Evolutionary conservation across 768 basidiomycete genomes (phyloP).

Genomic region (Podaxis sp.): DNA sequence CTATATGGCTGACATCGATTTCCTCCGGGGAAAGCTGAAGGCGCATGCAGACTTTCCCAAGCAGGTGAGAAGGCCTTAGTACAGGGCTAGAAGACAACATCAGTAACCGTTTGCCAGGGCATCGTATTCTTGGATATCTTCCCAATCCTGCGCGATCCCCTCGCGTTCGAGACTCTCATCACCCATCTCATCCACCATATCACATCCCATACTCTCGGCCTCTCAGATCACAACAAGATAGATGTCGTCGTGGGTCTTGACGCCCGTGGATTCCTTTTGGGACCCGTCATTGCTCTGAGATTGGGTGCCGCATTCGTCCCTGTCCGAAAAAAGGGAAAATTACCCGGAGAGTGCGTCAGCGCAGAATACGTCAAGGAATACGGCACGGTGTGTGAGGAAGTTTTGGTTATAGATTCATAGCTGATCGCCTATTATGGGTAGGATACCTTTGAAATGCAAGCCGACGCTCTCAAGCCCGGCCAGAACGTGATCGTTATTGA

Average conservation of each 20-base stretch:
- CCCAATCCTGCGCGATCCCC: constrained; percentile 84
- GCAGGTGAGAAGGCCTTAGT: constrained; percentile 52
- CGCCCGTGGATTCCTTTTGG: constrained; percentile 93
- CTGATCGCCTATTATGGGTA: constrained; percentile 27
- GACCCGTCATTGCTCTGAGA: constrained; percentile 87
- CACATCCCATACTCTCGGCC: constrained; percentile 71
- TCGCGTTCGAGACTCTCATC: constrained; percentile 87
- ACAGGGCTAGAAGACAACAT: background rate
- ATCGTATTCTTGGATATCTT: constrained; percentile 94
- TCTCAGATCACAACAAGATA: constrained; percentile 61
- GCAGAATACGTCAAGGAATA: constrained; percentile 92
- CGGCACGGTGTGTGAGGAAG: constrained; percentile 57
- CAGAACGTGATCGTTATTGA: constrained; percentile 88
- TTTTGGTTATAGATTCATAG: background rate
- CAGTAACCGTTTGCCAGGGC: constrained; percentile 49
- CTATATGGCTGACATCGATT: constrained; percentile 74
- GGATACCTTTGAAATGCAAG: constrained; percentile 98
- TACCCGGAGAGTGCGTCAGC: constrained; percentile 82
- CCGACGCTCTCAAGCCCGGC: constrained; percentile 77
- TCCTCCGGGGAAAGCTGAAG: constrained; percentile 60
- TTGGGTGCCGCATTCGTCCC: constrained; percentile 95
- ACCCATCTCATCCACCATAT: constrained; percentile 87
- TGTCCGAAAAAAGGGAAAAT: constrained; percentile 90
- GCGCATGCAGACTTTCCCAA: constrained; percentile 83
- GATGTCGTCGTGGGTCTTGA: constrained; percentile 96